Evolutionary conservation across 306 rosid species (phyloP).

Genomic region (Medicago arabica): DNA sequence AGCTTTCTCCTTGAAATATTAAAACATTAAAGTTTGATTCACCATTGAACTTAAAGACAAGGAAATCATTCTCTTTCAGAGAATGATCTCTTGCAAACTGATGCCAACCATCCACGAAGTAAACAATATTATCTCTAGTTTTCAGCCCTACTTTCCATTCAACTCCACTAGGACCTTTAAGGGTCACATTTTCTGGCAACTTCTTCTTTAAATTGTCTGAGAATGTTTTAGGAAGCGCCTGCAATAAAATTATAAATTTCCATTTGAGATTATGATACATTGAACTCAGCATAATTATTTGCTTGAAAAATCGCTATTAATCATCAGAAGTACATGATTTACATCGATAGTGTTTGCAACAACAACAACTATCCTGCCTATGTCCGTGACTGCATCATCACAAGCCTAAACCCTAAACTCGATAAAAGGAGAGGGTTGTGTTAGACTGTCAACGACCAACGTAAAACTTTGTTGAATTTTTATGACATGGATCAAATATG

Average conservation of each 20-base stretch:
- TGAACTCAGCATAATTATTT: background rate
- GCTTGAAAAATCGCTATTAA: too few relatives aligned
- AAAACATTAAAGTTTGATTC: constrained; percentile 64
- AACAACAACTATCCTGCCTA: too few relatives aligned
- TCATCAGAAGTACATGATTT: too few relatives aligned
- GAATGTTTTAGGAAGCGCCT: constrained; percentile 71
- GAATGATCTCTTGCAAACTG: constrained; percentile 63
- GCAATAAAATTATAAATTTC: constrained; percentile 36
- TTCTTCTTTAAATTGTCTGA: constrained; percentile 56
- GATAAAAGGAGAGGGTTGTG: too few relatives aligned
- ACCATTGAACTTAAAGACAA: constrained; percentile 69
- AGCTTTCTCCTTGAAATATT: constrained; percentile 57
- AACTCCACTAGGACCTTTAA: constrained; percentile 70
- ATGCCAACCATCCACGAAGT: constrained; percentile 65
- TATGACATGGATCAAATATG: too few relatives aligned
- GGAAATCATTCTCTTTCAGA: constrained; percentile 66
- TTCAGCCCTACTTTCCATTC: constrained; percentile 63
- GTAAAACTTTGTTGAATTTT: too few relatives aligned
- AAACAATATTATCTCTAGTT: constrained; percentile 46
- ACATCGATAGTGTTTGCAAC: too few relatives aligned
- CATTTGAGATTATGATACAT: background rate
- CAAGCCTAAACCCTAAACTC: too few relatives aligned
- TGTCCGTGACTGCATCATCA: too few relatives aligned
- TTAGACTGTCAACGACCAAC: too few relatives aligned
- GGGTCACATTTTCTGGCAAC: constrained; percentile 55